Evolutionary conservation across 495 filamentous ascomycete species (phyloP).

Genomic region (Penicillium coffeae): DNA sequence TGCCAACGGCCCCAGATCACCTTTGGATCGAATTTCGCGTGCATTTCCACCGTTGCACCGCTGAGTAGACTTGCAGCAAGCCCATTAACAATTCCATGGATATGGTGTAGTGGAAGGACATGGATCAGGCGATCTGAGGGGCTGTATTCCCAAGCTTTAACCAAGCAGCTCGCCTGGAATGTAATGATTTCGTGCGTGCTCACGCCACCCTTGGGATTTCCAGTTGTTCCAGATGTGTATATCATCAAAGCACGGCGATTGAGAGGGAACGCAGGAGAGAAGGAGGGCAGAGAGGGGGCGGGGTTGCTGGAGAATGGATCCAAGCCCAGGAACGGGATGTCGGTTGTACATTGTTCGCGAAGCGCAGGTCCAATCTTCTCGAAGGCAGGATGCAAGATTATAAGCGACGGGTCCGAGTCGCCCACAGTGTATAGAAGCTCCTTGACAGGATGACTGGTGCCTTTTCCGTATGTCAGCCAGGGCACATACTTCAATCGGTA

Average conservation of each 20-base stretch:
- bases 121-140: conserved; percentile 40
- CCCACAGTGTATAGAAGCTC: conserved; percentile 41
- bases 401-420: conserved; percentile 41
- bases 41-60: conserved; percentile 42
- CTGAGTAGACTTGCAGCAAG: conserved; percentile 35
- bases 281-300: conserved; percentile 26
- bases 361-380: conserved; percentile 30
- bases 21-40: conserved; percentile 42
- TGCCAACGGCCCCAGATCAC: conserved; percentile 44
- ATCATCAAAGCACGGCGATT: conserved; percentile 42
- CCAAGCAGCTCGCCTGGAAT: conserved; percentile 38
- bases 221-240: conserved; percentile 46
- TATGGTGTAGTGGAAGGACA: conserved; percentile 43
- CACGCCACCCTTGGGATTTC: conserved; percentile 42
- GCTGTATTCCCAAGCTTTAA: conserved; percentile 35
- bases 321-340: conserved; percentile 31
- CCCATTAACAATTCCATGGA: conserved; percentile 45
- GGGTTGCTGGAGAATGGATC: conserved; percentile 27
- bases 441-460: conserved; percentile 46
- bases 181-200: conserved; percentile 44
- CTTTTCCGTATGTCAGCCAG: too few species aligned
- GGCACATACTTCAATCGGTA: too few species aligned
- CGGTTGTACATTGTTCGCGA: conserved; percentile 22
- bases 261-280: conserved; percentile 23
- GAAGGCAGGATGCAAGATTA: conserved; percentile 40